These are phyloP conservation scores for Solanum pimpinellifolium DNA, from an alignment of 257 asterid genomes.

Conservation along the genomic window DNA sequence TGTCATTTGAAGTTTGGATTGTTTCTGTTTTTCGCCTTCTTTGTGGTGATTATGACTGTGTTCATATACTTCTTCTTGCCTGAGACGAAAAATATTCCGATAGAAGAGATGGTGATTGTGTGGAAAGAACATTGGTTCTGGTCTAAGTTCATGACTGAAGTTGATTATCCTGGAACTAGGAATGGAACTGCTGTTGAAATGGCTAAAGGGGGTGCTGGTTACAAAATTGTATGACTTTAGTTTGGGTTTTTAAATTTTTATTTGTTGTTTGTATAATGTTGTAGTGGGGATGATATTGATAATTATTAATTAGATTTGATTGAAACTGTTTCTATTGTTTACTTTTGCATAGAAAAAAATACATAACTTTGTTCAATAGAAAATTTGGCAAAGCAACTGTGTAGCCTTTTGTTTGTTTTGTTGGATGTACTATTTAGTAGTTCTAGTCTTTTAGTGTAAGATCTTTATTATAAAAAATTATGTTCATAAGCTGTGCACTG, in stretches of 20 bases:
- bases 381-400: background rate
- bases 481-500: background rate
- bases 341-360: background rate
- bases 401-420: background rate
- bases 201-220: background rate
- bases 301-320: background rate
- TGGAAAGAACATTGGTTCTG: conserved; percentile 86
- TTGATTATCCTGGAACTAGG: conserved; percentile 24
- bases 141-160: conserved; percentile 43
- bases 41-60: conserved; percentile 44
- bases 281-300: background rate
- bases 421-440: background rate
- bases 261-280: background rate
- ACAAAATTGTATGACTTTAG: conserved; percentile 7
- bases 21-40: conserved; percentile 58
- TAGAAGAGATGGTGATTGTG: conserved; percentile 65
- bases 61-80: conserved; percentile 59
- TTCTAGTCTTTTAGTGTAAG: background rate
- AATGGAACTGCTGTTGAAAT: conserved; percentile 2
- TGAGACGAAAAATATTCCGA: conserved; percentile 74
- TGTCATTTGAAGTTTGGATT: conserved; percentile 71
- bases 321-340: background rate
- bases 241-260: background rate
- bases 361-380: background rate
- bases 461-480: background rate